Conservation (phyloP, 768 basidiomycete species). For the Suillus subluteus region DNA sequence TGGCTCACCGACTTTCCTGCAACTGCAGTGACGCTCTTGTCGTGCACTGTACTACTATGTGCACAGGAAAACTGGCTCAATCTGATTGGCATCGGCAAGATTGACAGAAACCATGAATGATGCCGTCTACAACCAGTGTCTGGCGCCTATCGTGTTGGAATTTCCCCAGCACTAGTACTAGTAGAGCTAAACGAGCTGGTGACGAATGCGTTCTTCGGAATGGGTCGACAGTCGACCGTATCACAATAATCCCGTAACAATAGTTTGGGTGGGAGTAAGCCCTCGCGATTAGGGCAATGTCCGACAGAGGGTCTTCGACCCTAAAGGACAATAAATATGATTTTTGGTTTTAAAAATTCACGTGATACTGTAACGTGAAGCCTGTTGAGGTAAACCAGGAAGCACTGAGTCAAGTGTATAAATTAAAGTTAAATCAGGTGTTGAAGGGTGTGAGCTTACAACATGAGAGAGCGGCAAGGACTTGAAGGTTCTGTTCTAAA, state of each 20-base stretch:
- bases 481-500: too few species aligned
- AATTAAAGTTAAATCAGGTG: neutral
- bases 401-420: too few species aligned
- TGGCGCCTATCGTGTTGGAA: neutral
- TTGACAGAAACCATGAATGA: neutral
- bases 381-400: neutral
- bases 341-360: neutral
- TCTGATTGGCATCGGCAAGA: neutral
- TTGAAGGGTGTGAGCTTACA: neutral
- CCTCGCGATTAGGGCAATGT: neutral
- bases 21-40: neutral
- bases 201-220: too few species aligned
- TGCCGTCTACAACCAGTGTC: neutral
- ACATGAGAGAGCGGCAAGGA: neutral
- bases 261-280: neutral
- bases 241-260: neutral
- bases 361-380: neutral
- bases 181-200: neutral
- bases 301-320: neutral
- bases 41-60: neutral
- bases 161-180: neutral
- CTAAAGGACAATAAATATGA: neutral
- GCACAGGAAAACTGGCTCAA: neutral
- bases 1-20: neutral
- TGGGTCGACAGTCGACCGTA: too few species aligned